Base-by-base conservation (phyloP, 768 basidiomycete genomes). In the Leucosporidium yakuticum region DNA sequence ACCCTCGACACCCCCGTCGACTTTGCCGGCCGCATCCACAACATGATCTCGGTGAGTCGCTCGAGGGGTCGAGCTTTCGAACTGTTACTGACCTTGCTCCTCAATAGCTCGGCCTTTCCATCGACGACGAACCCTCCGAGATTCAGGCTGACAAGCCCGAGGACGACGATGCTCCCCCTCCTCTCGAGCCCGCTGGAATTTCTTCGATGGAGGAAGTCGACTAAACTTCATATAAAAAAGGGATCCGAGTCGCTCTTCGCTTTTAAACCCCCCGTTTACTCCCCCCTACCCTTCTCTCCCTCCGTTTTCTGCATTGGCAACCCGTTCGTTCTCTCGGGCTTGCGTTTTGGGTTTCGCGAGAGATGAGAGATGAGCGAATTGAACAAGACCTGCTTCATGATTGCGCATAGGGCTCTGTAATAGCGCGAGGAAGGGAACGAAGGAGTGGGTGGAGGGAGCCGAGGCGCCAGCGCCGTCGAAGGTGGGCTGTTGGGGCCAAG, bases 131-230 rank as follows among this genome's bases (percentile, higher is more conserved):
- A 68, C 89, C 91, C 55, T 91, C 91, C 51, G 88, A 88, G 36
- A 84, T 86, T 60, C 83, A 81, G 73, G 82, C 82, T 3, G 83
- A 84, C 34, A 74, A 81, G 29, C 78, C 82, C 6, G 74, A 81
- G 12, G 81, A 82, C 21, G 79, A 77, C 36, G 78, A 78, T 48
- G 71, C 69, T 25, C 78, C 80, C 15, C 77, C 78, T 31, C 77
- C 78, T 48, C 77, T 78, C 70, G 80, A 78, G 68, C 68, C 75
- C 23, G 84, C 86, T 36, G 83, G 88, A 54, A 84, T 87, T 31
- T 90, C 90, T 20, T 88, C 88, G 62, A 96, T 98, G 93, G 95
- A 98, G 84, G 94, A 97, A 83, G 95, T 98, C 58, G 80, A 80
- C 69, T 79, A 78, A 65, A 63, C n/a, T 31, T 5, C 34, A 27